A percentile compares a stretch with the other conserved stretches of the same genome.
Conservation (phyloP, 2,329 filamentous ascomycete genomes). For the Phaeomoniella chlamydospora region DNA sequence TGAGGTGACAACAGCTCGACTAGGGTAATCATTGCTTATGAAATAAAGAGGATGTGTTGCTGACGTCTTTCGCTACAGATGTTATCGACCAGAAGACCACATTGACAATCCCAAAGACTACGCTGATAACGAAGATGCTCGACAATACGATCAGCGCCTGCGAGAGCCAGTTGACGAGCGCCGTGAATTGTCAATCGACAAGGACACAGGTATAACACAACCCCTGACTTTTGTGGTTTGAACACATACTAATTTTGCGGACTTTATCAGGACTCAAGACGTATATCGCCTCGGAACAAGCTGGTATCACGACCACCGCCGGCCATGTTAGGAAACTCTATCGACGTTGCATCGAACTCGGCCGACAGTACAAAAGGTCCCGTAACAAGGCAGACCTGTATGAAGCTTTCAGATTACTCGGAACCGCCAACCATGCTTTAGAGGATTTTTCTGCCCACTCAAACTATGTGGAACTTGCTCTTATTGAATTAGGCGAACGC, state of each 20-base stretch:
- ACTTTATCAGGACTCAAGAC: no score
- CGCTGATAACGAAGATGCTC: constrained; percentile 74
- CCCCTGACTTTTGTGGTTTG: constrained; percentile 15
- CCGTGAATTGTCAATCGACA: constrained; percentile 66
- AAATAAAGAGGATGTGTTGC: no score
- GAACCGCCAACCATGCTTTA: constrained; percentile 78
- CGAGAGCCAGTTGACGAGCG: constrained; percentile 69
- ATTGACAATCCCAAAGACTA: constrained; percentile 74
- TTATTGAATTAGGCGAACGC: constrained; percentile 72
- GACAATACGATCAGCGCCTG: constrained; percentile 65
- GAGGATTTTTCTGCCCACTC: constrained; percentile 91
- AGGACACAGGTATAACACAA: constrained; percentile 52
- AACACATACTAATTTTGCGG: no score
- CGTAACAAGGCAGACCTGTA: constrained; percentile 64
- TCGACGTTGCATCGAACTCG: constrained; percentile 61
- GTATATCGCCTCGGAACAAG: constrained; percentile 78
- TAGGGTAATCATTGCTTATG: no score
- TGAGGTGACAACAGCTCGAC: constrained; percentile 63
- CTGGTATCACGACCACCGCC: constrained; percentile 69
- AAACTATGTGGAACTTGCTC: constrained; percentile 78
- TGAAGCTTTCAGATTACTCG: constrained; percentile 73
- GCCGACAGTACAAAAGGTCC: constrained; percentile 52
- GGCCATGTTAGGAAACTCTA: constrained; percentile 63
- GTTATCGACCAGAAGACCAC: constrained; percentile 71
- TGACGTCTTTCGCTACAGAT: no score